Evolutionary conservation across 371 early-diverging fungal species (phyloP), one percentile per base, ranked within the genome.

Genomic region (Mortierella sp.): DNA sequence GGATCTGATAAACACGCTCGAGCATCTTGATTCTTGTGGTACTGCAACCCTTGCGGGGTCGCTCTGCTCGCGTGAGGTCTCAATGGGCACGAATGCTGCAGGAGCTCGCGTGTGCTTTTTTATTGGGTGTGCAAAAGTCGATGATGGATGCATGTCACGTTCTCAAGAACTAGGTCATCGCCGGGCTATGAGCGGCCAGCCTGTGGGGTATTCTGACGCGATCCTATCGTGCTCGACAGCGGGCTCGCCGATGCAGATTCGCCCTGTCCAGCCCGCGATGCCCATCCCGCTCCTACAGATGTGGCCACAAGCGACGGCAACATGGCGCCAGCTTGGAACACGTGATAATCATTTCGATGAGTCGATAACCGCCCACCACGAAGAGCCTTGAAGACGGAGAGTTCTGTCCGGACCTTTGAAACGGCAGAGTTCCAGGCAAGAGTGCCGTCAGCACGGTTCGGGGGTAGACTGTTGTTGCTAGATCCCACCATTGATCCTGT

Each of bases 281-380:
- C 52, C 60, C 60, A 67, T 86, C 90, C 88, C 39, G 82, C 84
- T 14, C 86, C 87, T 3, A 90, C 83, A 29, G 90, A 88, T 39
- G 85, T 82, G 9, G 87, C 90, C 14, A 90, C 83, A 71, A 90
- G 69, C 45, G 85, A 82, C 7, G 90, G 89, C 5, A 89, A 80
- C 79, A 90, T 83, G 14, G 90, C 82, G 2, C 85, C 90, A 10
- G 88, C 85, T 13, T 80, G 70, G 28, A 86, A 22, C 46, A 54
- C 77, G 60, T 57, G 57, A 24, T 16, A 31, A 24, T 43, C 52
- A 9, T 50, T 52, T 16, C 60, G 44, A 21, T 47, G 65, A 17
- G 62, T 58, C 12, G 57, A 63, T n/a, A 81, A 61, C 45, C 81
- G 71, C 37, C 81, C 81, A 41, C 81, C 81, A 61, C 81, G 79